Evolutionary conservation across 23 red algal genomes (phyloP), one percentile per base, ranked within the genome.

Genomic region (Gracilaria caudata): DNA sequence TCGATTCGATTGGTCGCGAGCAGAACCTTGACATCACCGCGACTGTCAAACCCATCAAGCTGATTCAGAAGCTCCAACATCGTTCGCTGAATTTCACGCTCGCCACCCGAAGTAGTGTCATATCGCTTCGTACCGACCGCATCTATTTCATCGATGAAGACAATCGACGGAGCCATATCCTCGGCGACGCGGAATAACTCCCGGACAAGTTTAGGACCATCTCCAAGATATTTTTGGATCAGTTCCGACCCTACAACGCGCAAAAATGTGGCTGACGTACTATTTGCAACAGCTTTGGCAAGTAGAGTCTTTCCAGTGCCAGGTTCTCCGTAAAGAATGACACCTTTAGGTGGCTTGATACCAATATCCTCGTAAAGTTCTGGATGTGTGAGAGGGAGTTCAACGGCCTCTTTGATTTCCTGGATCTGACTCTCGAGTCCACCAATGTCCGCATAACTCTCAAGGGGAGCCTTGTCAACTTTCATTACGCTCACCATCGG

Each of bases 61-160:
- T 99, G 97, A 90, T 99, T 99, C 1, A 99, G 84, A 78, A 99
- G 83, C 70, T 99, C 97, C 46, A 99, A 78, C 97, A 99, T 99
- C 0, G 97, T 99, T 51, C 97, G 83, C 64, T 99, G 97, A 82
- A 99, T 99, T 79, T 99, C 97, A 41, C 97, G 90, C 82, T 99
- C 97, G 28, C 97, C 97, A 54, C 97, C 89, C 40, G 93, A 95
- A 11, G 89, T 95, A 21, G 97, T 88, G 40, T 99, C 97, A 79
- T 99, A 99, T 56, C 97, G 84, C 73, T 99, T 99, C 1, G 97
- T 99, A 44, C 97, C 97, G 23, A 99, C 86, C 17, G 97, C 97
- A 76, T 99, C 97, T 74, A 99, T 99, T 91, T 99, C 97, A 44
- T 99, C 97, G 58, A 99, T 99, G 84, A 99, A 99, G 13, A 99